Evolutionary conservation across 768 basidiomycete species (phyloP).

Genomic region (Dentipellis fragilis): DNA sequence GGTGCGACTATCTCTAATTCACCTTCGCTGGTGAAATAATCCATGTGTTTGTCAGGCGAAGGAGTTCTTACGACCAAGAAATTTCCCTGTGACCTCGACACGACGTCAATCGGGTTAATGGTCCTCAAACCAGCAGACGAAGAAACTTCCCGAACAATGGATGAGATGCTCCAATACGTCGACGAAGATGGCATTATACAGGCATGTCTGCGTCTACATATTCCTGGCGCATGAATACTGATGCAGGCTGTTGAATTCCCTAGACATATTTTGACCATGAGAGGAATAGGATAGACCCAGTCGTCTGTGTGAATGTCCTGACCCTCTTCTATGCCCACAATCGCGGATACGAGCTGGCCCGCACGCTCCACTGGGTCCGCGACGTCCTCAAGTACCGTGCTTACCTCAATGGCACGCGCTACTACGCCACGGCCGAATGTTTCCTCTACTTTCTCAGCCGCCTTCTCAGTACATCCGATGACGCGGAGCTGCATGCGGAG

Average conservation of each 20-base stretch:
- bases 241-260: conserved; percentile 1
- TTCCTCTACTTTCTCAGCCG: conserved; percentile 44
- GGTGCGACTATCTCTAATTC: conserved; percentile 24
- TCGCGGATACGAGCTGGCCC: conserved; percentile 33
- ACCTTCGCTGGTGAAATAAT: conserved; percentile 23
- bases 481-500: conserved; percentile 25
- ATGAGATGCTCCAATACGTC: conserved; percentile 45
- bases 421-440: conserved; percentile 41
- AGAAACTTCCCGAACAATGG: conserved; percentile 34
- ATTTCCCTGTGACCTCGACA: conserved; percentile 49
- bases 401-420: conserved; percentile 44
- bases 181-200: conserved; percentile 38
- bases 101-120: conserved; percentile 43
- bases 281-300: conserved; percentile 42
- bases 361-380: conserved; percentile 38
- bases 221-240: not conserved
- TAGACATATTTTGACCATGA: conserved; percentile 47
- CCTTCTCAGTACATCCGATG: conserved; percentile 26
- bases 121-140: conserved; percentile 24
- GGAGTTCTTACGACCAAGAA: conserved; percentile 32
- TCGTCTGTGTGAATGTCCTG: conserved; percentile 41
- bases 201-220: conserved; percentile 6
- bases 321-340: conserved; percentile 42
- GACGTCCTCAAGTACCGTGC: conserved; percentile 41
- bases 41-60: conserved; percentile 8